Conservation (phyloP, 495 filamentous ascomycete genomes). For the Podospora conica region DNA sequence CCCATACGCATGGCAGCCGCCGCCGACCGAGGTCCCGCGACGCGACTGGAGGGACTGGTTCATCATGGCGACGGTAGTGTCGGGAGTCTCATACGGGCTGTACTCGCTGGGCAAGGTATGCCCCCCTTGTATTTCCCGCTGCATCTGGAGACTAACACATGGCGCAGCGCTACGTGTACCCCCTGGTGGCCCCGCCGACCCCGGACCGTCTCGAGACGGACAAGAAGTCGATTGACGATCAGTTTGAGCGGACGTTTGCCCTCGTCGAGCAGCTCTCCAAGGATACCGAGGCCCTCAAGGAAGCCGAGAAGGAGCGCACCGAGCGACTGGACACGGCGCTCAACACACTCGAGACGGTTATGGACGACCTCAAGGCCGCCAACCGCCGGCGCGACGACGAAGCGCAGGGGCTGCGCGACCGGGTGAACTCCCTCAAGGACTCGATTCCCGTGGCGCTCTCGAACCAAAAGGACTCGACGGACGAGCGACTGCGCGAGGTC, state of each 20-base stretch:
- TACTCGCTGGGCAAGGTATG: conserved; percentile 77
- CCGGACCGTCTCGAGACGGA: conserved; percentile 88
- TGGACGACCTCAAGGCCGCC: conserved; percentile 71
- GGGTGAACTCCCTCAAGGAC: conserved; percentile 74
- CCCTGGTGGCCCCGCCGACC: conserved; percentile 87
- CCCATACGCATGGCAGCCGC: conserved; percentile 58
- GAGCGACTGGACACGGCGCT: conserved; percentile 78
- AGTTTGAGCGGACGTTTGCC: conserved; percentile 84
- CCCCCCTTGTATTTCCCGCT: background rate
- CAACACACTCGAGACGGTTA: conserved; percentile 73
- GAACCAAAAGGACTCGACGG: conserved; percentile 76
- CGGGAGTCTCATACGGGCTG: conserved; percentile 78
- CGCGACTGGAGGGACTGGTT: conserved; percentile 99
- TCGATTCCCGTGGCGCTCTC: conserved; percentile 82
- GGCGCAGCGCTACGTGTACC: conserved; percentile 73
- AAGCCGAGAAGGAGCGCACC: conserved; percentile 75
- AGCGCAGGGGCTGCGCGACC: conserved; percentile 73
- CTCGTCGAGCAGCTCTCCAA: conserved; percentile 85
- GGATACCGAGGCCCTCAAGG: conserved; percentile 82
- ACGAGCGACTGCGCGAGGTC: conserved; percentile 75
- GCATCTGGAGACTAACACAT: conserved; percentile 15
- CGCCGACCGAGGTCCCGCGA: conserved; percentile 60
- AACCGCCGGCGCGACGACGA: conserved; percentile 79
- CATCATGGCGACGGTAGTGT: conserved; percentile 89
- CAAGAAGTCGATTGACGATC: conserved; percentile 83